phyloP scores from a whole-genome alignment of 768 basidiomycete genomes.

The Termitomyces sp. region DNA sequence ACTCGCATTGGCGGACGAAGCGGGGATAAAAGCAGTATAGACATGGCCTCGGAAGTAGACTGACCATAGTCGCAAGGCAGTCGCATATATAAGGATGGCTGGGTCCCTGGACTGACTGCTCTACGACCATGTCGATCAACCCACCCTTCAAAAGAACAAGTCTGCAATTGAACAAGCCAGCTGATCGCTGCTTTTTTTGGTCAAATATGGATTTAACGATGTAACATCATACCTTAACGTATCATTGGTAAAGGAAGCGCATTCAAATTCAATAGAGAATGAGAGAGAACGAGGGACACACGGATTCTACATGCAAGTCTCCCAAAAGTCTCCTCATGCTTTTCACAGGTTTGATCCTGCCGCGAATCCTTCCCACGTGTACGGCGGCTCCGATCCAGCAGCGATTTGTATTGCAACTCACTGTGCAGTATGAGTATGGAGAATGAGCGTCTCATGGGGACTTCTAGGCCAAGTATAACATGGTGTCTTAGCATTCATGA shows the following conservation, averaged over 20 bases:
- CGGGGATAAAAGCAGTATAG: neutral
- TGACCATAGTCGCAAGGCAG: neutral
- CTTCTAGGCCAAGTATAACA: neutral
- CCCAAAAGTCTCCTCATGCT: too few relatives aligned
- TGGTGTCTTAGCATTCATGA: neutral
- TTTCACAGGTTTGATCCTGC: neutral
- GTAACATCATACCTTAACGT: neutral
- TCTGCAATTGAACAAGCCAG: neutral
- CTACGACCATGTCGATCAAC: neutral
- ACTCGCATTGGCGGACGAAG: neutral
- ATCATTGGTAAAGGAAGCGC: neutral
- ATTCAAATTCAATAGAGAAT: neutral
- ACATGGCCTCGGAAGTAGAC: neutral
- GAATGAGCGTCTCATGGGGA: neutral
- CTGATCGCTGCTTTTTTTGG: neutral
- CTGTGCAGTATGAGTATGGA: neutral
- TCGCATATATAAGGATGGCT: neutral
- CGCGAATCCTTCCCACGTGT: neutral
- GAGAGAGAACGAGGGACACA: neutral
- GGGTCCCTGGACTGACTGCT: neutral
- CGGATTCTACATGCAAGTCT: neutral
- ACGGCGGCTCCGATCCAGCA: conserved; percentile 1
- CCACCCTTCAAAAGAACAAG: neutral
- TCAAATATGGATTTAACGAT: neutral
- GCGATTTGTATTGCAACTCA: neutral